phyloP scores from a whole-genome alignment of 768 basidiomycete genomes.

The Pleurotus salmoneostramineus region DNA sequence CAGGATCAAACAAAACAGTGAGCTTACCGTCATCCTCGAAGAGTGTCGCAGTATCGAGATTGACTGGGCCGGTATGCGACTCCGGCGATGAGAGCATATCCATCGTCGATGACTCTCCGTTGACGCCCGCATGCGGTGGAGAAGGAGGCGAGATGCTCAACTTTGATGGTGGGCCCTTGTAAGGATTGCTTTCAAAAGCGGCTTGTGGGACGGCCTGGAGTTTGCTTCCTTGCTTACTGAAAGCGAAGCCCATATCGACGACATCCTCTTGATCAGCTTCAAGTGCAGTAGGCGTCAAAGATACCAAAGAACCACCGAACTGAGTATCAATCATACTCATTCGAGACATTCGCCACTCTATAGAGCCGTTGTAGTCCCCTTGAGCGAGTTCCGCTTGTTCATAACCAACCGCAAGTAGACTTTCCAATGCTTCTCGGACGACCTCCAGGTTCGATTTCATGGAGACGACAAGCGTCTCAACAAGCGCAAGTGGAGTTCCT shows the following conservation, averaged over 20 bases:
- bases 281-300: constrained; percentile 28
- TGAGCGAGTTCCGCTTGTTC: constrained; percentile 69
- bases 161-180: background rate
- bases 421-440: constrained; percentile 58
- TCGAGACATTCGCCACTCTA: constrained; percentile 75
- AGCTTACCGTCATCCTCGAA: constrained; percentile 38
- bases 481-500: constrained; percentile 34
- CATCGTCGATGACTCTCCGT: constrained; percentile 5
- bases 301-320: constrained; percentile 34
- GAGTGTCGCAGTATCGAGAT: constrained; percentile 19
- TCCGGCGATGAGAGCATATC: constrained; percentile 7
- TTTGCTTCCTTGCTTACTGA: constrained; percentile 34
- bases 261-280: constrained; percentile 47
- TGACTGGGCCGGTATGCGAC: background rate
- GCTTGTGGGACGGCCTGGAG: constrained; percentile 14
- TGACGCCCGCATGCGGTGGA: constrained; percentile 11
- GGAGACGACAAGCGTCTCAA: constrained; percentile 47
- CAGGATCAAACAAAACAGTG: background rate
- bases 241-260: constrained; percentile 54
- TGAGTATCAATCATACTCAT: constrained; percentile 56
- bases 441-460: constrained; percentile 54
- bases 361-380: constrained; percentile 70
- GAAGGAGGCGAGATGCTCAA: background rate
- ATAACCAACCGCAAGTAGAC: constrained; percentile 57
- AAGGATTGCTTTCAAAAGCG: background rate